phyloP scores from a whole-genome alignment of 2,329 filamentous ascomycete genomes.

The Epichloe elymi region DNA sequence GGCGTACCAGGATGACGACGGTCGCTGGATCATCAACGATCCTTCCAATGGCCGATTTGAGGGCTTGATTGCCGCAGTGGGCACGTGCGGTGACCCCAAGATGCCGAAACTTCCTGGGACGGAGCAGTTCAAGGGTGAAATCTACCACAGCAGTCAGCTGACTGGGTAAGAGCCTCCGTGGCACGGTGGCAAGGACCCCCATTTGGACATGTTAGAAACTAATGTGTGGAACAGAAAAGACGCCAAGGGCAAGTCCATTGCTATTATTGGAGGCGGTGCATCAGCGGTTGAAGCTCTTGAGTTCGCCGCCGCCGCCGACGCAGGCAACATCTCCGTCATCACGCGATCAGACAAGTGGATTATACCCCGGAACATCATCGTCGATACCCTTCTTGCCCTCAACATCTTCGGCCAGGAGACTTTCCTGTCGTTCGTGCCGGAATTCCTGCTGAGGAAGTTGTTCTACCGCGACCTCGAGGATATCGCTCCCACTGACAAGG shows the following conservation, averaged over 20 bases:
- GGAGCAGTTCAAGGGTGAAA: slow-evolving; percentile 55
- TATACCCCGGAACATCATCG: slow-evolving; percentile 64
- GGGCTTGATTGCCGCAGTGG: slow-evolving; percentile 64
- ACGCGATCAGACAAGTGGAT: slow-evolving; percentile 78
- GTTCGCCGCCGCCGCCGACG: slow-evolving; percentile 56
- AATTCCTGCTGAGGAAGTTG: slow-evolving; percentile 58
- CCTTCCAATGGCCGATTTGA: slow-evolving; percentile 59
- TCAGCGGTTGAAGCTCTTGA: slow-evolving; percentile 74
- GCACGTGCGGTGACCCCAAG: slow-evolving; percentile 69
- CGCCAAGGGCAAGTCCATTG: slow-evolving; percentile 60
- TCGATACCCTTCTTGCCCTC: slow-evolving; percentile 60
- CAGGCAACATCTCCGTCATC: slow-evolving; percentile 57
- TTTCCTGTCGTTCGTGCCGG: slow-evolving; percentile 62
- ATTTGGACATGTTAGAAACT: background rate
- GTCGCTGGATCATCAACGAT: slow-evolving; percentile 68
- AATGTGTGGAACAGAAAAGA: slow-evolving; percentile 33
- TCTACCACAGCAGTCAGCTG: slow-evolving; percentile 64
- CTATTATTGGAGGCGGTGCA: slow-evolving; percentile 67
- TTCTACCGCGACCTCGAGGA: slow-evolving; percentile 75
- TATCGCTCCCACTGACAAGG: slow-evolving; percentile 52
- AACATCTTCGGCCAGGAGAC: slow-evolving; percentile 75
- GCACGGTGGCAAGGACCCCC: background rate
- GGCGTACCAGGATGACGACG: slow-evolving; percentile 53
- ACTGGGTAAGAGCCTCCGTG: slow-evolving; percentile 34
- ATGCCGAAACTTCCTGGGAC: slow-evolving; percentile 58